phyloP scores from a whole-genome alignment of 2,329 filamentous ascomycete species.

The Claviceps purpurea region DNA sequence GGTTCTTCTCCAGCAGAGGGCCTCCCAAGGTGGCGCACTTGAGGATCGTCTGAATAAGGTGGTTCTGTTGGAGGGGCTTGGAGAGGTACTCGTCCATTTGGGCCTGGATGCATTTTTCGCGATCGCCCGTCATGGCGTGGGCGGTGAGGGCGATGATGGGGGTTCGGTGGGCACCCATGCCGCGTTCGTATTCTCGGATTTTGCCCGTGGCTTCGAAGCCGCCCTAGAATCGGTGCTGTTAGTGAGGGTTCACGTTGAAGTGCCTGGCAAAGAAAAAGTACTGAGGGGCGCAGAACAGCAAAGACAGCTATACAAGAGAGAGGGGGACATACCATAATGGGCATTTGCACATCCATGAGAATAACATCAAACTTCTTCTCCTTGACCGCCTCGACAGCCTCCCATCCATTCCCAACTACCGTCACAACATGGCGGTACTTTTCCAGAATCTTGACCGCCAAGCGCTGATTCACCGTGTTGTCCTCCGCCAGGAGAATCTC shows the following conservation, averaged over 20 bases:
- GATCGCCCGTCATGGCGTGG: conserved; percentile 96
- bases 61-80: conserved; percentile 91
- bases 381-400: conserved; percentile 87
- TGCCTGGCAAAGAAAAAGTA: no score
- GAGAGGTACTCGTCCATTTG: conserved; percentile 99
- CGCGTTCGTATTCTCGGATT: conserved; percentile 88
- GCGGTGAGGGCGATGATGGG: conserved; percentile 95
- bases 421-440: conserved; percentile 90
- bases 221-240: conserved; percentile 41
- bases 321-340: conserved; percentile 61
- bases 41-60: conserved; percentile 93
- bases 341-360: conserved; percentile 99
- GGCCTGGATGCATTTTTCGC: conserved; percentile 94
- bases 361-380: conserved; percentile 90
- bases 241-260: conserved; percentile 12
- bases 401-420: conserved; percentile 87
- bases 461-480: conserved; percentile 90
- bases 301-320: not conserved
- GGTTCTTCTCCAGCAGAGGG: conserved; percentile 64
- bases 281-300: not conserved
- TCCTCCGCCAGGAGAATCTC: conserved; percentile 93
- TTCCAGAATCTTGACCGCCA: conserved; percentile 92
- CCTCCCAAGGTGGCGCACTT: conserved; percentile 90
- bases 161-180: conserved; percentile 65
- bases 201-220: conserved; percentile 95